phyloP scores from a whole-genome alignment of 2,329 filamentous ascomycete genomes.

The Cytospora mali region DNA sequence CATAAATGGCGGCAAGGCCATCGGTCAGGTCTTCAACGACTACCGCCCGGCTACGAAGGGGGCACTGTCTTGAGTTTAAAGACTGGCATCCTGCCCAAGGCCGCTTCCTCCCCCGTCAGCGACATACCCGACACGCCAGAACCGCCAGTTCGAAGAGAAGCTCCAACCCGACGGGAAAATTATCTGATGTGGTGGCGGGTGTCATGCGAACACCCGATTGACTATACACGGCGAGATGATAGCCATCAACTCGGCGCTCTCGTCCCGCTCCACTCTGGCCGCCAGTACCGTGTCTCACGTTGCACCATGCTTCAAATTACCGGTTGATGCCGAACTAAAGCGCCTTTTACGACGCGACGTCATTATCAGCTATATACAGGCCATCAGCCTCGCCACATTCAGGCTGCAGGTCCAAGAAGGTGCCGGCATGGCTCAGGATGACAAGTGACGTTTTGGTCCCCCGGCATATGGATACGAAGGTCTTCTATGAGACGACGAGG shows the following conservation, averaged over 20 bases:
- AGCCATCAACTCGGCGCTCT: constrained; percentile 54
- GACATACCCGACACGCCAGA: constrained; percentile 32
- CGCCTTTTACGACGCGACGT: constrained; percentile 44
- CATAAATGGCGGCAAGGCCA: constrained; percentile 55
- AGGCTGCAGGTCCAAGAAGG: constrained; percentile 34
- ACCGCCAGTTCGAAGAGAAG: constrained; percentile 38
- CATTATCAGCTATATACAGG: constrained; percentile 48
- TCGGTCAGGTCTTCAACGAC: constrained; percentile 55
- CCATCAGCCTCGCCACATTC: constrained; percentile 42
- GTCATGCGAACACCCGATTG: constrained; percentile 45
- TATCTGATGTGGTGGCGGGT: constrained; percentile 36
- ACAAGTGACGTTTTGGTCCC: constrained; percentile 53
- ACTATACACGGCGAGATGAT: constrained; percentile 60
- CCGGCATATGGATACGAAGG: constrained; percentile 44
- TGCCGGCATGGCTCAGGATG: constrained; percentile 41
- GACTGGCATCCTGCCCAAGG: constrained; percentile 44
- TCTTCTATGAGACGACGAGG: constrained; percentile 26
- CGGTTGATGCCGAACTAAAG: constrained; percentile 51
- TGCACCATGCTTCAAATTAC: constrained; percentile 54
- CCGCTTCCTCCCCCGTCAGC: constrained; percentile 41
- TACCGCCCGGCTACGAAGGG: constrained; percentile 52
- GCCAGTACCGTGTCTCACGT: constrained; percentile 46
- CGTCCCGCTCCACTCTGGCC: constrained; percentile 46
- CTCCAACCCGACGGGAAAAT: constrained; percentile 45
- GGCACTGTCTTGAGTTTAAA: constrained; percentile 50